Conservation (phyloP, 2,329 filamentous ascomycete species). For the Pyricularia pennisetigena region DNA sequence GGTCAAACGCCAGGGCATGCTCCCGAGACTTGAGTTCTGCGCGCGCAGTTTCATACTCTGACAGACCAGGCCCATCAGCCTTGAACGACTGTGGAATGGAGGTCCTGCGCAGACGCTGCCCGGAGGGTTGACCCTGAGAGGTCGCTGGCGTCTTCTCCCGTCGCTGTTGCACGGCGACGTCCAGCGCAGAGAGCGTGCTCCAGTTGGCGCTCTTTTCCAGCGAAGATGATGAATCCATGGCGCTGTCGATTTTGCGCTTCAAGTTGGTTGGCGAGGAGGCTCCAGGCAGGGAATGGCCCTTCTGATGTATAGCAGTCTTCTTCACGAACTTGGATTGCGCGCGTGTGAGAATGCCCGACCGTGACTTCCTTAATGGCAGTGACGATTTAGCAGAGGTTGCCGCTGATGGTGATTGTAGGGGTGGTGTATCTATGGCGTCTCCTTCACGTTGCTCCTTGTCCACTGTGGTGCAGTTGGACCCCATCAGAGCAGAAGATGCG, state of each 20-base stretch:
- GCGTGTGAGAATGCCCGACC: neutral
- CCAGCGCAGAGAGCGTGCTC: slow-evolving; percentile 4
- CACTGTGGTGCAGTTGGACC: neutral
- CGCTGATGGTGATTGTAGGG: neutral
- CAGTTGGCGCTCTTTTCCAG: neutral
- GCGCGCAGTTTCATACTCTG: slow-evolving; percentile 21
- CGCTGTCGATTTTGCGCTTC: neutral
- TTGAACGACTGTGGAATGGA: neutral
- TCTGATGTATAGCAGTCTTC: neutral
- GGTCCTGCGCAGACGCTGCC: neutral
- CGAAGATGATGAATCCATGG: neutral
- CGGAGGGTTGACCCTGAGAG: neutral
- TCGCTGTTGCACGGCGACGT: neutral
- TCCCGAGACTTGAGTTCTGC: slow-evolving; percentile 21
- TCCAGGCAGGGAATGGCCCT: neutral
- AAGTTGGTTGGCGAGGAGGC: neutral
- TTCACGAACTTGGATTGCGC: neutral
- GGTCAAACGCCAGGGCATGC: slow-evolving; percentile 28
- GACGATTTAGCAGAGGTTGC: neutral
- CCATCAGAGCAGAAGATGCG: neutral
- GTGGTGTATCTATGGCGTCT: neutral
- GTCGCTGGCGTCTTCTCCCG: neutral
- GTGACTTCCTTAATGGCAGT: neutral
- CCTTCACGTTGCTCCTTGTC: neutral
- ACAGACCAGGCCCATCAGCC: neutral